These are phyloP conservation scores for Saccharomyces pastorianus DNA, from an alignment of 1,139 yeast species.

Conservation along the genomic window DNA sequence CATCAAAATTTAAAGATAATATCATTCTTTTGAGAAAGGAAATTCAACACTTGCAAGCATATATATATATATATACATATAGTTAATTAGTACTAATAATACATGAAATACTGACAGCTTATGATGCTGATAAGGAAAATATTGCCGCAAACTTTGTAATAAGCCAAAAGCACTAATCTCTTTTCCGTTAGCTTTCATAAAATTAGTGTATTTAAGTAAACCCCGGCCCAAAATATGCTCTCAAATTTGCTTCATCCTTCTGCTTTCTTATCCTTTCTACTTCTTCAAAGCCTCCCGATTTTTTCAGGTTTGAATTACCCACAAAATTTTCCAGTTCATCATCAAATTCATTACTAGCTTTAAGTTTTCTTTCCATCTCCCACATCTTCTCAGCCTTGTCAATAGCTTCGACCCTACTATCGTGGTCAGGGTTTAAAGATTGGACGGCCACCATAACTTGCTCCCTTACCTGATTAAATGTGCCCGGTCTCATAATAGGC, in stretches of 20 bases:
- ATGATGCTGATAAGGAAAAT: background rate
- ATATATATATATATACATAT: constrained; percentile 4
- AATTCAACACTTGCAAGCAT: constrained; percentile 2
- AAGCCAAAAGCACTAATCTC: background rate
- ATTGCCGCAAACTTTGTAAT: background rate
- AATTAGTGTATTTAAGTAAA: background rate
- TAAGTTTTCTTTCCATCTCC: constrained; percentile 57
- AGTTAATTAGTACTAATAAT: background rate
- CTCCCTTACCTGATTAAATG: constrained; percentile 60
- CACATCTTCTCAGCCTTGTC: constrained; percentile 78
- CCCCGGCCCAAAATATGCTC: constrained; percentile 35
- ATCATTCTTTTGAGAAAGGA: constrained; percentile 2
- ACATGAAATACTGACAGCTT: background rate
- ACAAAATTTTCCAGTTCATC: constrained; percentile 86
- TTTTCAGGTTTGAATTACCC: constrained; percentile 62
- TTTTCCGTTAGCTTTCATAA: background rate
- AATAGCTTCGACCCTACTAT: constrained; percentile 76
- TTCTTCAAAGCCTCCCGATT: constrained; percentile 84
- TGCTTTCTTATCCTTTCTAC: constrained; percentile 59
- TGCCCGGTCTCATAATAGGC: constrained; percentile 62
- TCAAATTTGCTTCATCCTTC: constrained; percentile 62
- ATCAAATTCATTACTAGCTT: constrained; percentile 58
- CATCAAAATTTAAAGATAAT: constrained; percentile 5
- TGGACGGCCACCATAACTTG: constrained; percentile 75
- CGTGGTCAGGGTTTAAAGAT: constrained; percentile 76